Evolutionary conservation across 2,329 filamentous ascomycete species (phyloP).

Genomic region (Arthrinium puccinioides): DNA sequence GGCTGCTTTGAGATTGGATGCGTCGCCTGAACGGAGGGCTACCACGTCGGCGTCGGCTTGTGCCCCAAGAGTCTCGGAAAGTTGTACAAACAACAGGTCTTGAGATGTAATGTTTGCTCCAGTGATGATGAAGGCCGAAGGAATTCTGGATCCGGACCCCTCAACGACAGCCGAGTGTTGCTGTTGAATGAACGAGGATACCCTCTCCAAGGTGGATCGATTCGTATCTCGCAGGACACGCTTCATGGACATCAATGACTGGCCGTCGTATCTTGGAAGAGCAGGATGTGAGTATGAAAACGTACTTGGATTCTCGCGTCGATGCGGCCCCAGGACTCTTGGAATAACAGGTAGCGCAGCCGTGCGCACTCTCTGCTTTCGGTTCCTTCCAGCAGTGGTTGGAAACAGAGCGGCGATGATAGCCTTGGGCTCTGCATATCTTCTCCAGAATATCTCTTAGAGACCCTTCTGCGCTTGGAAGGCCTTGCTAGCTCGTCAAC

Average conservation of each 20-base stretch:
- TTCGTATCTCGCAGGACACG: constrained; percentile 53
- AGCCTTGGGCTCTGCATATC: constrained; percentile 5
- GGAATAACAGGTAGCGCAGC: constrained; percentile 53
- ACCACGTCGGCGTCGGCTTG: constrained; percentile 50
- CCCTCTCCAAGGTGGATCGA: constrained; percentile 49
- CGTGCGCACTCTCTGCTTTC: constrained; percentile 42
- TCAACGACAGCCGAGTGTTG: not conserved
- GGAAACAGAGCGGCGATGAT: constrained; percentile 29
- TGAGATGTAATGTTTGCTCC: constrained; percentile 75
- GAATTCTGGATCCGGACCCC: constrained; percentile 31
- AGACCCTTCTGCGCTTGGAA: constrained; percentile 50
- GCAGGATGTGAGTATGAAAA: constrained; percentile 1
- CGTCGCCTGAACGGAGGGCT: constrained; percentile 61
- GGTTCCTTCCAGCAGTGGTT: constrained; percentile 44
- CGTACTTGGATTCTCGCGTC: constrained; percentile 55
- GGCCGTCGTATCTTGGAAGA: too few species aligned
- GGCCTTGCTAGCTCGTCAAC: constrained; percentile 29
- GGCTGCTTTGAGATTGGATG: constrained; percentile 64
- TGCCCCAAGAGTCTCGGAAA: constrained; percentile 48
- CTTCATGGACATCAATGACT: too few species aligned
- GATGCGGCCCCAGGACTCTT: constrained; percentile 56
- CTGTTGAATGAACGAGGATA: constrained; percentile 52
- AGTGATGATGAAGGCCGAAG: constrained; percentile 66
- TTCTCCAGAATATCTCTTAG: constrained; percentile 26
- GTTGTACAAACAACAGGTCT: constrained; percentile 64